Percentiles rank a stretch among this genome's conserved stretches.
Evolutionary conservation across 2,329 filamentous ascomycete species (phyloP).

Genomic region (Aspergillus phoenicis): DNA sequence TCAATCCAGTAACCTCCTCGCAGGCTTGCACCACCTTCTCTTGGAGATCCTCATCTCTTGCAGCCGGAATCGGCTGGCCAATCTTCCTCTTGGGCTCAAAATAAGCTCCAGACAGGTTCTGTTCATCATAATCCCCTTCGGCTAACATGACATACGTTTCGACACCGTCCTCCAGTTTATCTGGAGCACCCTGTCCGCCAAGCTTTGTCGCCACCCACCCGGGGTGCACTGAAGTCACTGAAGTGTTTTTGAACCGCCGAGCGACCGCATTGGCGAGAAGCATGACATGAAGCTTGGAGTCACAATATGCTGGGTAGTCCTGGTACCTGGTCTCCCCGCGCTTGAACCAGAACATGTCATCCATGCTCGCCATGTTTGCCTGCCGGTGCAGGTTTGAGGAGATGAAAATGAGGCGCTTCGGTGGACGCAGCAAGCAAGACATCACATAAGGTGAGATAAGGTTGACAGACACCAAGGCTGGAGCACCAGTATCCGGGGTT

Average conservation of each 20-base stretch:
- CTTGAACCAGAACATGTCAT: conserved; percentile 44
- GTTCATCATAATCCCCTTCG: conserved; percentile 27
- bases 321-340: conserved; percentile 39
- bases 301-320: conserved; percentile 50
- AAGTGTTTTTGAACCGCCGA: conserved; percentile 47
- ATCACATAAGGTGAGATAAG: conserved; percentile 60
- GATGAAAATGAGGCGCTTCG: conserved; percentile 57
- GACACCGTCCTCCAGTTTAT: conserved; percentile 50
- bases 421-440: conserved; percentile 51
- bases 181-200: conserved; percentile 51
- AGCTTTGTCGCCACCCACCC: conserved; percentile 59
- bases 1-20: conserved; percentile 21
- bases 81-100: conserved; percentile 26
- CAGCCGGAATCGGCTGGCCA: conserved; percentile 15
- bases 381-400: conserved; percentile 53
- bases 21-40: conserved; percentile 25
- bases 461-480: conserved; percentile 54
- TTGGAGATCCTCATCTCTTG: conserved; percentile 21
- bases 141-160: conserved; percentile 54
- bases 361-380: conserved; percentile 43
- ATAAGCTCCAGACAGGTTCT: conserved; percentile 22
- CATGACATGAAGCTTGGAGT: conserved; percentile 60
- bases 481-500: conserved; percentile 41
- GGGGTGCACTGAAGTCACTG: conserved; percentile 52
- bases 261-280: conserved; percentile 58